Base-by-base conservation (phyloP, 2,329 filamentous ascomycete species). In the Rutstroemia sp. region DNA sequence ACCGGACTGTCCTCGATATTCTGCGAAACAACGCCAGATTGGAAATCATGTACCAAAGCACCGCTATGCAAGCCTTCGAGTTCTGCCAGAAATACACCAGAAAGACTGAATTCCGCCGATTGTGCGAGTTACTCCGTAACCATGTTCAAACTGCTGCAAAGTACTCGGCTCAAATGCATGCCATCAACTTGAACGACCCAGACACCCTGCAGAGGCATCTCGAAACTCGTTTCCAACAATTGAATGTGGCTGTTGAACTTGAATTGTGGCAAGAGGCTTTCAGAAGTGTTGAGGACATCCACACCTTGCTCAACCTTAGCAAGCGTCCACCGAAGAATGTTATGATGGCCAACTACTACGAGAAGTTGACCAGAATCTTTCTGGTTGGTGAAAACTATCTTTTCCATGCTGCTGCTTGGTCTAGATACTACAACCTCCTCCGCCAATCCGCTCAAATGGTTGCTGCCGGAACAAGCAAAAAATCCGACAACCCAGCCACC, bases 341-440 rank as follows among this genome's bases (percentile, higher is more conserved):
- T 71, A 97, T 99, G 94, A 99, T 99, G 94, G 94, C 94, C 76
- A 99, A 97, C 79, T 99, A 99, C 81, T 99, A 97, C 75, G 94
- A 99, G 81, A 97, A 97, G 78, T 85, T 99, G 58, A 96, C 94
- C 42, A 86, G 92, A 63, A 99, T 99, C 73, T 99, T 99, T 81
- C 83, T 99, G 61, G 94, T 97, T 64, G 95, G 92, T 73, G 94
- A 97, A 77, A 99, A 99, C 80, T 97, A 97, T 73, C 85, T 99
- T 47, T 99, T 99, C 85, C 94, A 99, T 71, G 94, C 94, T 65
- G 94, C 94, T 54, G 91, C 94, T 61, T 99, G 91, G 90, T 95
- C 91, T 66, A 83, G 92, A 67, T 97, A 96, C 79, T 97, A 96
- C 80, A 95, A 91, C 71, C 85, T 99, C 37, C 86, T 99, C 61